A percentile compares a stretch with the other conserved stretches of the same genome.
phyloP scores from a whole-genome alignment of 352 stramenopile genomes.

The Phytophthora palmivora region DNA sequence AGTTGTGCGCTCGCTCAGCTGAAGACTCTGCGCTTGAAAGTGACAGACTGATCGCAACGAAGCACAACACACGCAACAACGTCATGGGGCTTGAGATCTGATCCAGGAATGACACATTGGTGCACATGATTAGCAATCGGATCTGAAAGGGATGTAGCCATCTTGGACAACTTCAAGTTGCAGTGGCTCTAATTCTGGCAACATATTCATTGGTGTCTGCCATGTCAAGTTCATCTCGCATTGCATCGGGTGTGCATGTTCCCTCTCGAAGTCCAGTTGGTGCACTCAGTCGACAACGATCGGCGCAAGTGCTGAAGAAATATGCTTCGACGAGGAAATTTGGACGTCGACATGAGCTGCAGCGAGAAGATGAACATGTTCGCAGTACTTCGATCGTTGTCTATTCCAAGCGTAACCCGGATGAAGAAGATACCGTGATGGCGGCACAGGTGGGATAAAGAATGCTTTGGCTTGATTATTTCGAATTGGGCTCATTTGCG shows the following conservation, averaged over 20 bases:
- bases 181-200: slow-evolving; percentile 8
- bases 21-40: slow-evolving; percentile 9
- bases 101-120: slow-evolving; percentile 19
- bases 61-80: slow-evolving; percentile 1
- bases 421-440: slow-evolving; percentile 60
- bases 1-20: slow-evolving; percentile 32
- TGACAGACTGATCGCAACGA: slow-evolving; percentile 12
- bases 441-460: slow-evolving; percentile 39
- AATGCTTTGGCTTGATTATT: neutral
- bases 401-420: slow-evolving; percentile 57
- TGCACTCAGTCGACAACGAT: slow-evolving; percentile 15
- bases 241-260: neutral
- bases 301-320: slow-evolving; percentile 28
- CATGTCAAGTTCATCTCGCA: too few species aligned
- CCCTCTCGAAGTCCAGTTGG: neutral
- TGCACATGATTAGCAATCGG: slow-evolving; percentile 26
- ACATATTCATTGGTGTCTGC: too few species aligned
- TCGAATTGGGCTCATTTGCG: neutral
- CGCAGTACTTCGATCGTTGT: slow-evolving; percentile 39
- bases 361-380: slow-evolving; percentile 39
- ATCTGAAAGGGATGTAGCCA: slow-evolving; percentile 27
- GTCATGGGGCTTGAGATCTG: slow-evolving; percentile 22
- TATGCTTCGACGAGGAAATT: slow-evolving; percentile 50
- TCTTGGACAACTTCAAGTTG: slow-evolving; percentile 15
- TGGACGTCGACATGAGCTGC: slow-evolving; percentile 44